Percentiles rank a stretch among this genome's conserved stretches.
Conservation (phyloP, 257 asterid genomes). For the Lycium ferocissimum region DNA sequence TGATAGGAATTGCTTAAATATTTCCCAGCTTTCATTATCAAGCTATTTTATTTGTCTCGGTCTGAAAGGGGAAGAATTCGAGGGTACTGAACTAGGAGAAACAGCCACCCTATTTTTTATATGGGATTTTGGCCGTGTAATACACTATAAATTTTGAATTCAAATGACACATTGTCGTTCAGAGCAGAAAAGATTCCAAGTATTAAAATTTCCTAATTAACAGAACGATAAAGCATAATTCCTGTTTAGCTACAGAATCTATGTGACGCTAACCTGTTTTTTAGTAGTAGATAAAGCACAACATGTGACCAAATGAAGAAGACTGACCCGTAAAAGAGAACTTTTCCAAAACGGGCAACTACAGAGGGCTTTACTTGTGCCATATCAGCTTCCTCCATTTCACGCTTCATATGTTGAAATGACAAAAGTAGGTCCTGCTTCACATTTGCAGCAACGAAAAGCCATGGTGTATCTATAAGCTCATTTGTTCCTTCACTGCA, state of each 20-base stretch:
- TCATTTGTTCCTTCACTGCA: conserved; percentile 30
- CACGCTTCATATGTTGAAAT: conserved; percentile 38
- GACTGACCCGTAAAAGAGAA: conserved; percentile 55
- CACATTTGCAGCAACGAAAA: conserved; percentile 43
- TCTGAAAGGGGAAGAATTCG: not conserved
- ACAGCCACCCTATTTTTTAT: not conserved
- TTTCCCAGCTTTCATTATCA: not conserved
- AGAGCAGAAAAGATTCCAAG: not conserved
- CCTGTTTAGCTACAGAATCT: too few relatives aligned
- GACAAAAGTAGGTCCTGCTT: conserved; percentile 47
- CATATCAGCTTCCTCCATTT: conserved; percentile 33
- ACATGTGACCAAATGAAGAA: not conserved
- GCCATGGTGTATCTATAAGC: conserved; percentile 44
- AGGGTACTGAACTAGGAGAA: not conserved
- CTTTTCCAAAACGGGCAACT: conserved; percentile 48
- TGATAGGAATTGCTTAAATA: not conserved
- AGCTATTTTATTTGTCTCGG: too few relatives aligned
- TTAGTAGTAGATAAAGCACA: too few relatives aligned
- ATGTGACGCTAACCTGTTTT: too few relatives aligned
- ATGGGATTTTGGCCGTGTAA: not conserved
- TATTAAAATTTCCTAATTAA: not conserved
- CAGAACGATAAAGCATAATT: not conserved
- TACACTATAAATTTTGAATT: not conserved
- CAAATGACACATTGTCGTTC: not conserved
- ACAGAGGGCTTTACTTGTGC: conserved; percentile 47